Evolutionary conservation across 495 filamentous ascomycete genomes (phyloP), one percentile per base, ranked within the genome.

Genomic region (Extremus antarcticus): DNA sequence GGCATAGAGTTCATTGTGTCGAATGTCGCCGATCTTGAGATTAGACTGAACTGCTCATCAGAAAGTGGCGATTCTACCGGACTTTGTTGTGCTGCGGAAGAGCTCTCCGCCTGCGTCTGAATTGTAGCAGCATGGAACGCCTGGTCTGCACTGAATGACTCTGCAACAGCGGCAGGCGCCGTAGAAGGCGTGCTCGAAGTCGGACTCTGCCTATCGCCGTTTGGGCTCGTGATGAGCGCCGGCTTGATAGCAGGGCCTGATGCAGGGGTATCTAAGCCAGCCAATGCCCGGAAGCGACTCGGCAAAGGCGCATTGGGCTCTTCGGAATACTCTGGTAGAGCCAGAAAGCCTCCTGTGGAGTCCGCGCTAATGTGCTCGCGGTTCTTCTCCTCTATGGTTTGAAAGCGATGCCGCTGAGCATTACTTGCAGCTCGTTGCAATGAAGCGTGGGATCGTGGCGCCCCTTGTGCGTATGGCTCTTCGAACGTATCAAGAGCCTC

Each of bases 221-320:
- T 15, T 25, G 7, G 1, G n/a, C 35, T 54, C 16, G 22, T 39
- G 17, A 39, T 9, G 7, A 32, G n/a, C 13, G 55, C 17, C 9
- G 59, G 50, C 29, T 55, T 58, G 9, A 11, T 39, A 4, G 25
- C 25, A 3, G 59, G 46, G 19, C 38, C 41, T 1, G 54, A 19
- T 35, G 49, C 35, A 3, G 51, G 45, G 0, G 25, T 51, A 40
- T 62, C 55, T 8, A 64, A 41, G 2, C 62, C 62, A 21, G 62
- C 62, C 55, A 64, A 55, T 9, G 55, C 62, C 20, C 62, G 51
- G 24, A 57, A 64, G 7, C 58, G 58, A n/a, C 58, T 53, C 19
- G 62, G 62, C 16, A 64, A 46, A 11, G 62, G 62, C 4, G 62
- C 58, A 25, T 64, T 64, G 2, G 62, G 62, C 48, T 64, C 62